Conservation (phyloP, 1,139 yeast genomes). For the Blastobotrys ciferrii region DNA sequence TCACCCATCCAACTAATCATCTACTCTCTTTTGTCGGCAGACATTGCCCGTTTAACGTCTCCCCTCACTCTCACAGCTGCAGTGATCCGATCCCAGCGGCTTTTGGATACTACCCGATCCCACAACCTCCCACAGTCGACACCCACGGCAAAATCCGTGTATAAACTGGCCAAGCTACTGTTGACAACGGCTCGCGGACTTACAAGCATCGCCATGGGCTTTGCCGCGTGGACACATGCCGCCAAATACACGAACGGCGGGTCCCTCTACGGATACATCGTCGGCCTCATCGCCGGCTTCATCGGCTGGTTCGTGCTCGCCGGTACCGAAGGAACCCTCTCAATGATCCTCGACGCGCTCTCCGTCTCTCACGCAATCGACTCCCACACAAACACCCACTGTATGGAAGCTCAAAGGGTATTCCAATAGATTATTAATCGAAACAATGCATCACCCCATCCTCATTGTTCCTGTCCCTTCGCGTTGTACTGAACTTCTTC, state of each 20-base stretch:
- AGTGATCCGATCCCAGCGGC: constrained; percentile 35
- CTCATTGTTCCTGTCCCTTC: no score
- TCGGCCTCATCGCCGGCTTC: constrained; percentile 41
- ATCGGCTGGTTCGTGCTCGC: constrained; percentile 46
- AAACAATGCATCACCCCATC: neutral
- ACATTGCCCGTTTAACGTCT: constrained; percentile 33
- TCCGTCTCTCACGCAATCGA: constrained; percentile 40
- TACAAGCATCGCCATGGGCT: constrained; percentile 39
- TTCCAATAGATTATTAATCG: neutral
- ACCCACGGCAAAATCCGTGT: constrained; percentile 32
- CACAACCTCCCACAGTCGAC: neutral
- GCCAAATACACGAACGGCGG: constrained; percentile 36
- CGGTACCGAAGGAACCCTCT: constrained; percentile 43
- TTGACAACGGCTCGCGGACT: constrained; percentile 40
- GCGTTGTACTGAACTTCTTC: no score
- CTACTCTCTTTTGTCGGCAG: constrained; percentile 32
- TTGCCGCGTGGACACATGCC: constrained; percentile 43
- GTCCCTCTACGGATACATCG: constrained; percentile 41
- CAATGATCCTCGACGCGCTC: constrained; percentile 41
- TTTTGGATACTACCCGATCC: constrained; percentile 21
- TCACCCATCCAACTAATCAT: constrained; percentile 29
- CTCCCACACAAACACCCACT: constrained; percentile 27
- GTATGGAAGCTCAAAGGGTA: constrained; percentile 35
- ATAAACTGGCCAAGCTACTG: constrained; percentile 39
- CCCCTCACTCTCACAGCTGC: constrained; percentile 43